These are phyloP conservation scores for Alternaria consortialis DNA, from an alignment of 2,329 filamentous ascomycete species.

Conservation along the genomic window DNA sequence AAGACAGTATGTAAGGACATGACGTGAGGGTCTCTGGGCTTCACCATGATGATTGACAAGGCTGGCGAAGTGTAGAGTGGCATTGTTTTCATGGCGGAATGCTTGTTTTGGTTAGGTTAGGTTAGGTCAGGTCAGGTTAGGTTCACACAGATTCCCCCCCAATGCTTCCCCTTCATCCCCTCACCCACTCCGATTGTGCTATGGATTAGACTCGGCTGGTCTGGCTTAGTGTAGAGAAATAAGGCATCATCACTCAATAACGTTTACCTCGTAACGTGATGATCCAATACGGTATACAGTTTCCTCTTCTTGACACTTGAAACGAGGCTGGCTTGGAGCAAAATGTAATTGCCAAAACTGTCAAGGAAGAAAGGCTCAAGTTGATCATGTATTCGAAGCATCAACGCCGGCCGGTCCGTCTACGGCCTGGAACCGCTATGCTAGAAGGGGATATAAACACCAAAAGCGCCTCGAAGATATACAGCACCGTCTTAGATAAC, in stretches of 20 bases:
- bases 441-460: slow-evolving; percentile 20
- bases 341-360: neutral
- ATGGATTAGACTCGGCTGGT: slow-evolving; percentile 5
- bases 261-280: neutral
- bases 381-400: neutral
- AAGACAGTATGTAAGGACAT: neutral
- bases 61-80: slow-evolving; percentile 1
- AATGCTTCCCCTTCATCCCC: slow-evolving; percentile 6
- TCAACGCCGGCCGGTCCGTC: slow-evolving; percentile 6
- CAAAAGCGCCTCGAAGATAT: slow-evolving; percentile 21
- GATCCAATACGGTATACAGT: neutral
- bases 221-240: neutral
- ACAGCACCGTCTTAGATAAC: slow-evolving; percentile 2
- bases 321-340: neutral
- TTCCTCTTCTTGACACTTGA: neutral
- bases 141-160: slow-evolving; percentile 34
- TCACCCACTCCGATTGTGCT: slow-evolving; percentile 1
- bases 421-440: slow-evolving; percentile 14
- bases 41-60: neutral
- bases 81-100: neutral
- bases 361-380: neutral
- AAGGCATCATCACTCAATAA: neutral
- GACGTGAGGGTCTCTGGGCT: neutral
- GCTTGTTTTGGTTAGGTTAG: slow-evolving; percentile 18
- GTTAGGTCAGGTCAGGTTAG: neutral